Conservation (phyloP, 176 grass and related monocot genomes). For the Musa acuminata region DNA sequence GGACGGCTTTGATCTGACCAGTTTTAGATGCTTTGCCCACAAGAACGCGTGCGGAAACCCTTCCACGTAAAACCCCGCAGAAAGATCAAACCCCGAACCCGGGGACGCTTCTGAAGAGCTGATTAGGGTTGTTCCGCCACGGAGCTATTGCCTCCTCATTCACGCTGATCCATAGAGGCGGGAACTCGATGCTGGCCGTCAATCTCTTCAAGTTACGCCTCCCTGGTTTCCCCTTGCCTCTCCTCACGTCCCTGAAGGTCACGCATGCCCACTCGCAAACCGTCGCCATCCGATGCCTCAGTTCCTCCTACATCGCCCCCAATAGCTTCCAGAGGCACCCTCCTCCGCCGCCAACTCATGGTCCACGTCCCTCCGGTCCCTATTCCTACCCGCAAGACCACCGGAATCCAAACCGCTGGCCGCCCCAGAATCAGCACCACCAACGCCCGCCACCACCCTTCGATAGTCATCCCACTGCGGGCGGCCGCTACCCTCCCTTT, state of each 20-base stretch:
- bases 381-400: neutral
- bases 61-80: no score
- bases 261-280: neutral
- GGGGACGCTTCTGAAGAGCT: no score
- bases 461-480: neutral
- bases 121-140: neutral
- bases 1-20: no score
- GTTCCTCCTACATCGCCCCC: neutral
- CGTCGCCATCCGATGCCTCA: slow-evolving; percentile 4
- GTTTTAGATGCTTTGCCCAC: no score
- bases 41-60: no score
- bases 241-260: neutral
- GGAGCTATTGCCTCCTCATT: neutral
- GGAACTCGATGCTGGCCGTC: slow-evolving; percentile 2
- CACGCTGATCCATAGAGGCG: neutral
- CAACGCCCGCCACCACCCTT: neutral
- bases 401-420: neutral
- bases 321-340: neutral
- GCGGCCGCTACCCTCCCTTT: neutral
- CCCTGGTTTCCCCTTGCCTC: neutral
- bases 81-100: no score
- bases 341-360: neutral
- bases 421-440: slow-evolving; percentile 7
- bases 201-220: neutral
- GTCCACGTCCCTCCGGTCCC: neutral